A percentile compares a stretch with the other conserved stretches of the same genome.
Evolutionary conservation across 768 basidiomycete species (phyloP).

Genomic region (Hygrophoropsis aurantiaca): DNA sequence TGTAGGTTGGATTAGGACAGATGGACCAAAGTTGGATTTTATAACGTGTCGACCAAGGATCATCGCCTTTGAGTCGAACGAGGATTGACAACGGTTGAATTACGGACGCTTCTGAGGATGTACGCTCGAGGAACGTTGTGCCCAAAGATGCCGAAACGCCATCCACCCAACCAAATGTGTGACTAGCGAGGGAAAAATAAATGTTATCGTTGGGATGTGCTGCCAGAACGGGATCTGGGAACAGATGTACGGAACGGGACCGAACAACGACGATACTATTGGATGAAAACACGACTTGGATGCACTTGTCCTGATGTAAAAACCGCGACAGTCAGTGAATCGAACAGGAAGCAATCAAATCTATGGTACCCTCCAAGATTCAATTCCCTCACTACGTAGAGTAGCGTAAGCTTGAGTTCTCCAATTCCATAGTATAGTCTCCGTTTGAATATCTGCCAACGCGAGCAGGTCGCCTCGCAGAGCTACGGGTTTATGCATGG

Average conservation of each 20-base stretch:
- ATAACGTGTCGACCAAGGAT: slow-evolving; percentile 56
- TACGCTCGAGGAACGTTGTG: not conserved
- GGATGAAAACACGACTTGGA: slow-evolving; percentile 50
- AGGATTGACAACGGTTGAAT: slow-evolving; percentile 44
- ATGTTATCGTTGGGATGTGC: slow-evolving; percentile 16
- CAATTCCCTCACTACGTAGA: slow-evolving; percentile 38
- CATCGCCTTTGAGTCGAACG: slow-evolving; percentile 55
- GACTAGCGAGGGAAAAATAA: slow-evolving; percentile 38
- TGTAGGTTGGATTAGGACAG: slow-evolving; percentile 33
- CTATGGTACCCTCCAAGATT: slow-evolving; percentile 28
- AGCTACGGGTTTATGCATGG: slow-evolving; percentile 45
- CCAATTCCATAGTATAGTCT: slow-evolving; percentile 60
- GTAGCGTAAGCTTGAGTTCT: slow-evolving; percentile 44
- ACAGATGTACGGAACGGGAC: slow-evolving; percentile 57
- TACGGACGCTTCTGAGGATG: slow-evolving; percentile 1
- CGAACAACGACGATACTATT: slow-evolving; percentile 55
- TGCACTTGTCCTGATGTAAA: slow-evolving; percentile 41
- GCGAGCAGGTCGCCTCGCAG: slow-evolving; percentile 54
- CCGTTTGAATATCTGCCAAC: slow-evolving; percentile 49
- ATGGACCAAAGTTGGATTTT: slow-evolving; percentile 55
- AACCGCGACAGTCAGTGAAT: slow-evolving; percentile 5
- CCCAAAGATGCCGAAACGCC: slow-evolving; percentile 43
- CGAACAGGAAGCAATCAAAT: not conserved
- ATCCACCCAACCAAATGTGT: slow-evolving; percentile 71
- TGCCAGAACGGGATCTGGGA: slow-evolving; percentile 44